phyloP scores from a whole-genome alignment of 2,329 filamentous ascomycete genomes.

The Xylariales sp. region DNA sequence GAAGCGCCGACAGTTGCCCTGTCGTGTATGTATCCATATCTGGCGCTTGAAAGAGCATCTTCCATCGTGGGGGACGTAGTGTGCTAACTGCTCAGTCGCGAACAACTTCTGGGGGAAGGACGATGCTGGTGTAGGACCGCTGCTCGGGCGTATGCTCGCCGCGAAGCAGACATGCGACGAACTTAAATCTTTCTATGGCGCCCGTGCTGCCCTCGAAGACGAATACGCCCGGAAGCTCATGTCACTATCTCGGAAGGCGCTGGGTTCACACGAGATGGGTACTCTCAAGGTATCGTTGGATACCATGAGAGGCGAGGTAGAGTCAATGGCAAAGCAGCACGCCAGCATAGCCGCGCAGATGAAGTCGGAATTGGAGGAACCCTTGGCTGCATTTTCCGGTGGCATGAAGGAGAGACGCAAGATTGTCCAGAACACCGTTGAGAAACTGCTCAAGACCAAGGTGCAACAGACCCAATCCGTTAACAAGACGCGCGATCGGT shows the following conservation, averaged over 20 bases:
- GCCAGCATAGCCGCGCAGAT: slow-evolving; percentile 87
- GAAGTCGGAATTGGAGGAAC: slow-evolving; percentile 94
- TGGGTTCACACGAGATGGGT: slow-evolving; percentile 84
- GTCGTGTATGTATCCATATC: slow-evolving; percentile 39
- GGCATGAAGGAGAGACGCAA: slow-evolving; percentile 96
- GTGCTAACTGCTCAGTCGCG: slow-evolving; percentile 61
- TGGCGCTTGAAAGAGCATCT: background rate
- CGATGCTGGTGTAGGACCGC: slow-evolving; percentile 87
- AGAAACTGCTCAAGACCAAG: slow-evolving; percentile 91
- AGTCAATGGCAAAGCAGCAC: slow-evolving; percentile 91
- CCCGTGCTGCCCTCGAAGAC: slow-evolving; percentile 89
- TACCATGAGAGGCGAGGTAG: slow-evolving; percentile 81
- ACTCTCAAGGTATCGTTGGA: slow-evolving; percentile 82
- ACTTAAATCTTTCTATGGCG: slow-evolving; percentile 84
- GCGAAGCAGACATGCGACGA: slow-evolving; percentile 95
- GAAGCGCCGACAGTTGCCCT: slow-evolving; percentile 63
- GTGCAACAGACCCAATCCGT: slow-evolving; percentile 85
- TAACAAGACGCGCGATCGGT: slow-evolving; percentile 94
- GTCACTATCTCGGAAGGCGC: slow-evolving; percentile 77
- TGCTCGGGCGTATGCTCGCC: slow-evolving; percentile 90
- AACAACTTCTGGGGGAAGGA: slow-evolving; percentile 99
- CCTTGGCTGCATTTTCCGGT: slow-evolving; percentile 83
- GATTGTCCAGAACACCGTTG: slow-evolving; percentile 90
- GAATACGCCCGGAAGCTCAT: slow-evolving; percentile 91
- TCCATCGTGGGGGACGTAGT: too few relatives aligned